Evolutionary conservation across 75 land plant species (phyloP).

Genomic region (Ceratopteris richardii): DNA sequence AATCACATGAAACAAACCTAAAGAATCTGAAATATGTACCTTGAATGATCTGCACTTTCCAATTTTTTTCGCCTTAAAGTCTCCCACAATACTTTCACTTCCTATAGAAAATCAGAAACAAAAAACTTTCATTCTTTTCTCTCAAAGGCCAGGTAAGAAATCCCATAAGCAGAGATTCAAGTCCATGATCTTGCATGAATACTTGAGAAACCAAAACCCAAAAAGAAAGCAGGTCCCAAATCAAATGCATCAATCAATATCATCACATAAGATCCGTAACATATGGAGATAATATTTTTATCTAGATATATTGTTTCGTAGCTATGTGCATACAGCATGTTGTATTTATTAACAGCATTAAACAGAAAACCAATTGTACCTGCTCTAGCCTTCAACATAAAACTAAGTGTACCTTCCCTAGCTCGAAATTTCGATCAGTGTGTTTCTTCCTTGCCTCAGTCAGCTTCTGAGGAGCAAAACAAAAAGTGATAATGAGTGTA

Average conservation of each 20-base stretch:
- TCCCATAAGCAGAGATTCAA: no score
- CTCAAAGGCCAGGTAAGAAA: no score
- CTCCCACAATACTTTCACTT: slow-evolving; percentile 73
- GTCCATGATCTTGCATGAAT: no score
- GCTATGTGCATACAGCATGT: no score
- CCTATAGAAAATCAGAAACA: slow-evolving; percentile 29
- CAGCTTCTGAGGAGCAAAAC: slow-evolving; percentile 7
- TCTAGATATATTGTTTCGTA: no score
- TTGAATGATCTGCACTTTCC: slow-evolving; percentile 54
- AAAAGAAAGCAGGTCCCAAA: background rate
- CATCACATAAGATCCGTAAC: no score
- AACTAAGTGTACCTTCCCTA: slow-evolving; percentile 12
- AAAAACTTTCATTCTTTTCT: no score
- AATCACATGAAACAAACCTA: background rate
- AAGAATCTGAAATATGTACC: slow-evolving; percentile 30
- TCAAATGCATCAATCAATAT: no score
- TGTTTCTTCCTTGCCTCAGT: slow-evolving; percentile 7
- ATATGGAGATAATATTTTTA: no score
- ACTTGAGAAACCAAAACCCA: background rate
- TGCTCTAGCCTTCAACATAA: no score
- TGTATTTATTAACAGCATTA: no score
- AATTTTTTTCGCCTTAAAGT: slow-evolving; percentile 66
- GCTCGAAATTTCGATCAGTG: slow-evolving; percentile 8
- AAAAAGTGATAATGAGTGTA: background rate
- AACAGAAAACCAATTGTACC: no score